Evolutionary conservation across 2,329 filamentous ascomycete genomes (phyloP).

Genomic region (Drechslerella stenobrocha): DNA sequence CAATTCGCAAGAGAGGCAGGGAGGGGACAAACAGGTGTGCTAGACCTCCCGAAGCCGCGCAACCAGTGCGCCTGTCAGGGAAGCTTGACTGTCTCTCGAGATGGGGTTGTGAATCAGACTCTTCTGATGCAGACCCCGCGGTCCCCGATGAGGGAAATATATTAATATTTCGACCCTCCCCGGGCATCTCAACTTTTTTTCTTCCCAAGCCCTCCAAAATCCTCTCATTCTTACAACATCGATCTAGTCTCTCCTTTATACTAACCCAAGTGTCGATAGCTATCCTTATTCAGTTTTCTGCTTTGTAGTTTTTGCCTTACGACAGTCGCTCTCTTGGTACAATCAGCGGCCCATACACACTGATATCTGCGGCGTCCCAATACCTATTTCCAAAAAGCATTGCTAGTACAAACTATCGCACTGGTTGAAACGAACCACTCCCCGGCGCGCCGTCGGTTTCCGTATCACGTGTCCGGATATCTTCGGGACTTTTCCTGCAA

Average conservation of each 20-base stretch:
- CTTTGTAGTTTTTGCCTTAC: slow-evolving; percentile 13
- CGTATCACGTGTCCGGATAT: slow-evolving; percentile 41
- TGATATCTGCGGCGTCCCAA: slow-evolving; percentile 9
- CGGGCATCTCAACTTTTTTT: slow-evolving; percentile 29
- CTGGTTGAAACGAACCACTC: neutral
- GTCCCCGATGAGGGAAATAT: slow-evolving; percentile 30
- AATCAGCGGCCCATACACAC: slow-evolving; percentile 23
- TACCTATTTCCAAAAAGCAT: slow-evolving; percentile 8
- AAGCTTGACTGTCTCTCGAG: slow-evolving; percentile 44
- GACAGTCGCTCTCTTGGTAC: slow-evolving; percentile 44
- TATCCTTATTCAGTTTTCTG: slow-evolving; percentile 21
- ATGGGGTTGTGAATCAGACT: slow-evolving; percentile 46
- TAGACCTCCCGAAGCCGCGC: slow-evolving; percentile 47
- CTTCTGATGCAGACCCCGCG: slow-evolving; percentile 29
- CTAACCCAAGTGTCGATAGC: slow-evolving; percentile 43
- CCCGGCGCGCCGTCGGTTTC: too few species aligned
- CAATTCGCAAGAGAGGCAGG: slow-evolving; percentile 48
- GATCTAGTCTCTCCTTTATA: slow-evolving; percentile 49
- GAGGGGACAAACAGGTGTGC: slow-evolving; percentile 44
- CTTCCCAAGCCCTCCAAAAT: slow-evolving; percentile 43
- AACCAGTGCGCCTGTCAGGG: slow-evolving; percentile 45
- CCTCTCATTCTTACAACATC: slow-evolving; percentile 46
- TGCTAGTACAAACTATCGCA: neutral
- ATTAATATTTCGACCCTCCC: slow-evolving; percentile 49
- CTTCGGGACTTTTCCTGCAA: slow-evolving; percentile 18